Base-by-base conservation (phyloP, 2,329 filamentous ascomycete species). In the Xylariaceae sp. region DNA sequence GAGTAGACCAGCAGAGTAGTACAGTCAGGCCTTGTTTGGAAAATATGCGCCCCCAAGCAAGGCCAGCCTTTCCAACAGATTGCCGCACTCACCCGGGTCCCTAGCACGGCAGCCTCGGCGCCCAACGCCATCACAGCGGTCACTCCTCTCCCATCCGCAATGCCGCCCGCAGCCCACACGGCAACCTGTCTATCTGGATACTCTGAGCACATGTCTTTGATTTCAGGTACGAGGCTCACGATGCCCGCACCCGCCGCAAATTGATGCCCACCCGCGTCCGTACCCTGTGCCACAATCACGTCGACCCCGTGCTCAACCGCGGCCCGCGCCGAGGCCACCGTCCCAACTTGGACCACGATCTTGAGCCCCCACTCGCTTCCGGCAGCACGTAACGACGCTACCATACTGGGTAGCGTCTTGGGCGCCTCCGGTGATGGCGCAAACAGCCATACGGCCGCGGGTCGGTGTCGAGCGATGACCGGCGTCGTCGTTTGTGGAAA, bases 381-480 rank as follows among this genome's bases (percentile, higher is more conserved):
- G 2, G 24, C 35, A n/a, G 29, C 26, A 13, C 46, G 47, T 7
- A 58, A 24, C 2, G 39, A 44, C 13, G 37, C 33, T 43, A 61
- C 46, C 16, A 58, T 40, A 26, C 43, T 18, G 1, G 43, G 39
- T n/a, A 56, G 28, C 1, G 57, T 55, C 2, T 48, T 42, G 1
- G 56, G 52, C 11, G 34, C 35, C 7, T 33, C 57, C 4, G 66
- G 64, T 24, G 66, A 62, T 2, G 80, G 79, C 3, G 81, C 82
- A 53, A 85, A 86, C 35, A 87, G 70, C 83, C 83, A 87, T 8
- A 82, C 67, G 0, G 79, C 81, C 2, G 72, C 73, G 2, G 81
- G 80, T 0, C 61, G 62, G 57, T 80, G 73, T 45, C 67, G 63
- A 18, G 56, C 55, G 15, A 87, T 64, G 11, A 83, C 49, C 1